A percentile compares a stretch with the other conserved stretches of the same genome.
Conservation (phyloP, 495 filamentous ascomycete genomes). For the Lichenothelia convexa region DNA sequence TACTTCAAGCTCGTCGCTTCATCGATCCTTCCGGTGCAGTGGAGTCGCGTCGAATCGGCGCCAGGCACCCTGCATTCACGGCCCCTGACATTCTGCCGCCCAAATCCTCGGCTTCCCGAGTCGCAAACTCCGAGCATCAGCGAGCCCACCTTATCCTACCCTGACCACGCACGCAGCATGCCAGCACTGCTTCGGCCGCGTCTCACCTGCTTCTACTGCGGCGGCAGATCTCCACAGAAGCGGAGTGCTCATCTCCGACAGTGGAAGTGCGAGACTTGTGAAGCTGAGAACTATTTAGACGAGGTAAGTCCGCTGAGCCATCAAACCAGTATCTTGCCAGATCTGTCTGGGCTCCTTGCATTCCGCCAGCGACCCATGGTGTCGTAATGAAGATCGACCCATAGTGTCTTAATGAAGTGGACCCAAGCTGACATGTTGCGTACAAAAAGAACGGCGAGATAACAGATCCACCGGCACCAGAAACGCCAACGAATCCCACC, state of each 20-base stretch:
- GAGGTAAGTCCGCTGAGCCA: slow-evolving; percentile 23
- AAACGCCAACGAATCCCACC: slow-evolving; percentile 18
- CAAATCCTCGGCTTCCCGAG: too few relatives aligned
- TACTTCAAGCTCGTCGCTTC: too few relatives aligned
- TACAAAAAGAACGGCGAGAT: slow-evolving; percentile 71
- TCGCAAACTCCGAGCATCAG: too few relatives aligned
- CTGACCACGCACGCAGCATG: too few relatives aligned
- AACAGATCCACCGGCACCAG: slow-evolving; percentile 59
- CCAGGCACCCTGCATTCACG: too few relatives aligned
- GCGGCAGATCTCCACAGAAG: neutral
- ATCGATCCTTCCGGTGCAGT: too few relatives aligned
- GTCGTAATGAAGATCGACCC: too few relatives aligned
- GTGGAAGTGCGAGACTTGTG: slow-evolving; percentile 44
- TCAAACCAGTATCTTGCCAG: neutral
- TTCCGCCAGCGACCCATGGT: slow-evolving; percentile 6
- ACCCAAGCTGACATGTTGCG: too few relatives aligned
- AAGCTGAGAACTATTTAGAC: slow-evolving; percentile 70
- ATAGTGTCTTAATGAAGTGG: too few relatives aligned
- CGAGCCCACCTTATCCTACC: too few relatives aligned
- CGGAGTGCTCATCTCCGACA: neutral
- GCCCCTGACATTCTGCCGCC: too few relatives aligned
- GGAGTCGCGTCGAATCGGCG: too few relatives aligned
- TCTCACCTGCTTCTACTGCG: slow-evolving; percentile 1
- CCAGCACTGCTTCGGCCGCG: neutral
- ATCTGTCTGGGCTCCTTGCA: neutral